Base-by-base conservation (phyloP, 106 monocot genomes). In the Gastrodia elata region DNA sequence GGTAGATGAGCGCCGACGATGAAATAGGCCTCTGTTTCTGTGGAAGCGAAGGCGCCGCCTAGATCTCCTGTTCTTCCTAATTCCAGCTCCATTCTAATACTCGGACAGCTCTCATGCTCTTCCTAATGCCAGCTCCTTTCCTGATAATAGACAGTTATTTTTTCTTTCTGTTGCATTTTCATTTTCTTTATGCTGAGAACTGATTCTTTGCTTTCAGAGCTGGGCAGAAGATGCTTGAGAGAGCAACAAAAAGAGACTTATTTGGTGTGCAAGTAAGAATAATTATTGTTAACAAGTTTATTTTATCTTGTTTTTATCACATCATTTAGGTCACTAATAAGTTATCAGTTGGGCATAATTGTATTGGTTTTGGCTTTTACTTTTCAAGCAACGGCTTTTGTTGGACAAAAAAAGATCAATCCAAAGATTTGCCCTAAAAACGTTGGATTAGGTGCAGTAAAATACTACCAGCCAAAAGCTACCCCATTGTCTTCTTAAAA, bases 1-100 rank as follows among this genome's bases (percentile, higher is more conserved):
- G 88, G 85, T 4, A 88, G 78, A 43, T 88, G 75, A 1, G 75
- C 80, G 18, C 78, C 72, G 80, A 85, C 57, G 77, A 85, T 24
- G 73, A 85, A 78, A 42, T 59, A 25, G 18, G 73, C 57, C 0
- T 85, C 85, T 6, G 75, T 78, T 44, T 88, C 88, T 2, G 80
- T 78, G 48, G 85, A 83, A 22, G 65, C 25, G 52, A 88, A 88
- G 75, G 82, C 80, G 70, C n/a, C n/a, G n/a, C n/a, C n/a, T n/a
- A 88, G 61, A 33, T 75, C 64, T 64, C 58, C 65, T 5, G 28
- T 1, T 2, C 30, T 8, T 58, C 68, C 78, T 58, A 88, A 8
- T 26, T 88, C 80, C 32, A 88, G n/a, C 65, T 83, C 85, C 88
- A 88, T 88, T 14, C 27, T 10, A 2, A 22, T 52, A 5, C 32